A percentile compares a stretch with the other conserved stretches of the same genome.
Evolutionary conservation across 192 early-diverging fungal genomes (phyloP).

Genomic region (Dissophora globulifera): DNA sequence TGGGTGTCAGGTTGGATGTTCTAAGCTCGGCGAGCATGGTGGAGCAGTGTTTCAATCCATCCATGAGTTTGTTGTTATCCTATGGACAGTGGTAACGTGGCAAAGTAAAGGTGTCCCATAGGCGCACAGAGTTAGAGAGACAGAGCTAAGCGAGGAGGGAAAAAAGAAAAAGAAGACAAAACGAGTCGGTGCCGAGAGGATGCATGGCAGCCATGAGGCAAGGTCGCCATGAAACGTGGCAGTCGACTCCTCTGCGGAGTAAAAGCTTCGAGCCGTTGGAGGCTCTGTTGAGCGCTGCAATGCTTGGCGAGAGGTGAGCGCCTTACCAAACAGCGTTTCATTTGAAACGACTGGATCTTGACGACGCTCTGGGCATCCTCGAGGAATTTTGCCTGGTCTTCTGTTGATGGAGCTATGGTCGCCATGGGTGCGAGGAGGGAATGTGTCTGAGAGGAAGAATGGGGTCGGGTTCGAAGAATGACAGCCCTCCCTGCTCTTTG

Average conservation of each 20-base stretch:
- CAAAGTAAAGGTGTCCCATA: too few relatives aligned
- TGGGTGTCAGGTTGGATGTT: conserved; percentile 94
- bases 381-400: conserved; percentile 91
- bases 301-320: not conserved
- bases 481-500: too few relatives aligned
- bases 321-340: conserved; percentile 91
- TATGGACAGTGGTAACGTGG: conserved; percentile 41
- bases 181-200: not conserved
- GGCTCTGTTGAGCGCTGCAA: not conserved
- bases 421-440: conserved; percentile 19
- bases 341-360: conserved; percentile 94
- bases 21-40: conserved; percentile 97
- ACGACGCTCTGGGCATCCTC: conserved; percentile 94
- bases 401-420: conserved; percentile 59
- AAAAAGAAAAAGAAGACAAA: not conserved
- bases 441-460: not conserved
- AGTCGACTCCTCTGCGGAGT: not conserved
- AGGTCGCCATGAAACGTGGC: not conserved
- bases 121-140: too few relatives aligned
- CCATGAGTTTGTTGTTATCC: conserved; percentile 93
- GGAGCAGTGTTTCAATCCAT: conserved; percentile 98
- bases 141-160: not conserved
- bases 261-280: not conserved
- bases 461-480: conserved; percentile 1
- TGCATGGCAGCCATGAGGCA: not conserved